phyloP scores from a whole-genome alignment of 2,329 filamentous ascomycete genomes.

The Trichoderma citrinoviride region DNA sequence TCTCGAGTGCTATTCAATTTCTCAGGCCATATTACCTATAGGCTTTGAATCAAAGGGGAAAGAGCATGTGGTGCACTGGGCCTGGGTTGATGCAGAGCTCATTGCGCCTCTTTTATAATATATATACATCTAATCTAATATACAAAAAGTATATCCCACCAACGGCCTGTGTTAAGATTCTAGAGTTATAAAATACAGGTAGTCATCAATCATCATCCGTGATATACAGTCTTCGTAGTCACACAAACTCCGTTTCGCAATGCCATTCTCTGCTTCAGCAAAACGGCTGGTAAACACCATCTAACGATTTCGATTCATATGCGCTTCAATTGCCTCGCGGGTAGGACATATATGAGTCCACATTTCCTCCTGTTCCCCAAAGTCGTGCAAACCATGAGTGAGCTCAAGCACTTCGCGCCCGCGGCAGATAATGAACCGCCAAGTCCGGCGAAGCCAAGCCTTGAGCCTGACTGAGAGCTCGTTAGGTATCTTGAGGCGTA shows the following conservation, averaged over 20 bases:
- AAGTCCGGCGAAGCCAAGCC: slow-evolving; percentile 42
- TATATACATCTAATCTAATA: neutral
- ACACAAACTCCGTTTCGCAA: neutral
- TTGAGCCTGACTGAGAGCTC: slow-evolving; percentile 53
- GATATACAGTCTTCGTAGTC: neutral
- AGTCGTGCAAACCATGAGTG: slow-evolving; percentile 25
- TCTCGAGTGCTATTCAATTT: no score
- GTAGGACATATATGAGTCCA: slow-evolving; percentile 29
- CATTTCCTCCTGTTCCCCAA: slow-evolving; percentile 26
- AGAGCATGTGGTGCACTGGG: no score
- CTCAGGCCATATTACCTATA: no score
- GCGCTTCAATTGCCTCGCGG: slow-evolving; percentile 6
- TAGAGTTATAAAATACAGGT: neutral
- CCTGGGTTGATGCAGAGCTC: no score
- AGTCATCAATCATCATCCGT: neutral
- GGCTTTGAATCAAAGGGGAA: no score
- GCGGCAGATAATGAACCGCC: slow-evolving; percentile 16
- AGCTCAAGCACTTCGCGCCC: slow-evolving; percentile 22
- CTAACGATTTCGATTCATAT: slow-evolving; percentile 12
- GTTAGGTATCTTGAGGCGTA: slow-evolving; percentile 55
- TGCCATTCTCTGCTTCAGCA: neutral
- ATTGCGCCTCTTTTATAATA: no score
- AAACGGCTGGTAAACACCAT: neutral
- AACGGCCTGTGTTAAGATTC: neutral
- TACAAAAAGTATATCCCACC: neutral